These are phyloP conservation scores for Kwoniella botswanensis DNA, from an alignment of 768 basidiomycete genomes.

Conservation along the genomic window DNA sequence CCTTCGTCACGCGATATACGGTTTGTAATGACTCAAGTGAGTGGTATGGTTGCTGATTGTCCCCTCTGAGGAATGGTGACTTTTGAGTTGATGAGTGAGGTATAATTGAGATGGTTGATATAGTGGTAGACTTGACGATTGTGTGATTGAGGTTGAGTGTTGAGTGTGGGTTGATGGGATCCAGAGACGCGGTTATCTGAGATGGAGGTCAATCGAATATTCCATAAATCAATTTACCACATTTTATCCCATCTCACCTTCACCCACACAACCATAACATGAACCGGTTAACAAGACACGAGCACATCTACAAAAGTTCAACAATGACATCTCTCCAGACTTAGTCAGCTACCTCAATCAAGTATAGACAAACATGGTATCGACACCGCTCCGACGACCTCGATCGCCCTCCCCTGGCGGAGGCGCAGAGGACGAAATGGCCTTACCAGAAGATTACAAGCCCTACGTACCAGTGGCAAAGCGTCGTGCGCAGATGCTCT, in stretches of 20 bases:
- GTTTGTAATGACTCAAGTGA: too few relatives aligned
- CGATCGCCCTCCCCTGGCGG: slow-evolving; percentile 10
- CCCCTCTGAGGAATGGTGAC: too few relatives aligned
- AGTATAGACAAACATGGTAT: slow-evolving; percentile 16
- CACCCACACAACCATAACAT: too few relatives aligned
- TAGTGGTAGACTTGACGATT: not conserved
- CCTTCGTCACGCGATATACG: not conserved
- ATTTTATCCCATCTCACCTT: slow-evolving; percentile 20
- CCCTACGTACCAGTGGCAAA: slow-evolving; percentile 88
- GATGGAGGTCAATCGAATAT: slow-evolving; percentile 10
- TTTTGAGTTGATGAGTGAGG: not conserved
- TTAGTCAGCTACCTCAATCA: slow-evolving; percentile 3
- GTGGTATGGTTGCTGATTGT: too few relatives aligned
- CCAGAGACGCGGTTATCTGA: not conserved
- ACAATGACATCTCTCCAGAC: not conserved
- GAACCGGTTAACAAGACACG: too few relatives aligned
- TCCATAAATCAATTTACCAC: slow-evolving; percentile 1
- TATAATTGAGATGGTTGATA: not conserved
- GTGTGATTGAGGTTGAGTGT: slow-evolving; percentile 4
- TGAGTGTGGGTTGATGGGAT: slow-evolving; percentile 10
- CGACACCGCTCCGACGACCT: slow-evolving; percentile 5
- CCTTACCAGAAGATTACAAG: slow-evolving; percentile 64
- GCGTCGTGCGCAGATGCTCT: slow-evolving; percentile 78
- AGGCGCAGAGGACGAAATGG: slow-evolving; percentile 16
- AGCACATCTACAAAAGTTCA: not conserved